These are phyloP conservation scores for Acacia crassicarpa DNA, from an alignment of 306 rosid species.

Conservation along the genomic window DNA sequence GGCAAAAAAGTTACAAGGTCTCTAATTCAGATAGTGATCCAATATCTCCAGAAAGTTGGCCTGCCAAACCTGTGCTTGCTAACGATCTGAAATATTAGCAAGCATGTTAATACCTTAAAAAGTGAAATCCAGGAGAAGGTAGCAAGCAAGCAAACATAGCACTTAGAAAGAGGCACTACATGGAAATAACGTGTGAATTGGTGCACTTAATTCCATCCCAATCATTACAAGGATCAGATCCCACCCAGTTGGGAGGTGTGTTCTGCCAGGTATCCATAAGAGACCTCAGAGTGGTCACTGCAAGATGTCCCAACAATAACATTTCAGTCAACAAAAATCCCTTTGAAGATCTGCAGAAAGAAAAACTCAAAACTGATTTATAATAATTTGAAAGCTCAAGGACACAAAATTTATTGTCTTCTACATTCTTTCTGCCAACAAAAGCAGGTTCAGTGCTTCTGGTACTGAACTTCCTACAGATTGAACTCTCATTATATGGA, in stretches of 20 bases:
- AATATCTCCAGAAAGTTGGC: conserved; percentile 49
- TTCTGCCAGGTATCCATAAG: conserved; percentile 34
- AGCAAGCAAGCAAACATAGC: not conserved
- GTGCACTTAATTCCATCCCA: conserved; percentile 59
- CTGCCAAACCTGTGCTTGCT: conserved; percentile 39
- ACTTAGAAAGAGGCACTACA: conserved; percentile 38
- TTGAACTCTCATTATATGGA: conserved; percentile 5
- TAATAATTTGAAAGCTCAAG: conserved; percentile 7
- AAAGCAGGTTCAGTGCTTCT: conserved; percentile 17
- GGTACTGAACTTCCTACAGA: conserved; percentile 7
- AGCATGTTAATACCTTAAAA: conserved; percentile 4
- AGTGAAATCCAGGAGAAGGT: conserved; percentile 6
- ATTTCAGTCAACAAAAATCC: not conserved
- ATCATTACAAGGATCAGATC: conserved; percentile 44
- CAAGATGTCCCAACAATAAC: conserved; percentile 5
- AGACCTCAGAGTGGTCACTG: conserved; percentile 41
- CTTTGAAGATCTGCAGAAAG: conserved; percentile 7
- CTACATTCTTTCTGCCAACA: not conserved
- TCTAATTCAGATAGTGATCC: conserved; percentile 43
- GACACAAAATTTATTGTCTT: not conserved
- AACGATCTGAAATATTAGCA: conserved; percentile 37
- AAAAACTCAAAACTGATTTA: not conserved
- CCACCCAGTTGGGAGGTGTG: conserved; percentile 44
- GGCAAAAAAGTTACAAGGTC: conserved; percentile 39
- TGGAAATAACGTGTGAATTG: conserved; percentile 42